phyloP scores from a whole-genome alignment of 1,284 basidiomycete species.

The Ceratobasidium sp. region DNA sequence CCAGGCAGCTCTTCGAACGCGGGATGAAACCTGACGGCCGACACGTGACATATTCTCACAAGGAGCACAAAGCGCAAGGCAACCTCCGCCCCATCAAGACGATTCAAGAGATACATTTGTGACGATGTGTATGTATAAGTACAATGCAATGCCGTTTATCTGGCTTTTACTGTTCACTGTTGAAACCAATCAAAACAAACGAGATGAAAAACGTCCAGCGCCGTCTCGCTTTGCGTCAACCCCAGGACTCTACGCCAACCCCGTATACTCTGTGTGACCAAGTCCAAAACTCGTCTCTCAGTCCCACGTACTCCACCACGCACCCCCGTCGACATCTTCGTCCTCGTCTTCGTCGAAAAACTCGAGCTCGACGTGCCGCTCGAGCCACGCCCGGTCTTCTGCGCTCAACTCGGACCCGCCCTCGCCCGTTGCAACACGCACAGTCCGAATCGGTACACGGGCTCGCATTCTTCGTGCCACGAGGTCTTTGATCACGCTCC shows the following conservation, averaged over 20 bases:
- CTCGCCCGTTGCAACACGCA: neutral
- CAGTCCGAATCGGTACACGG: slow-evolving; percentile 11
- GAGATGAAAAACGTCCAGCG: neutral
- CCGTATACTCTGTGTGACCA: neutral
- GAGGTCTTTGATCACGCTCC: slow-evolving; percentile 8
- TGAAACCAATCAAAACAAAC: neutral
- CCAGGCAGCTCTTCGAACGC: too few relatives aligned
- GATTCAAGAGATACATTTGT: neutral
- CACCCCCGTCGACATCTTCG: slow-evolving; percentile 33
- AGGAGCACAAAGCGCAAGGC: too few relatives aligned
- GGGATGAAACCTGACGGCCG: too few relatives aligned
- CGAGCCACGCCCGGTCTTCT: slow-evolving; percentile 25
- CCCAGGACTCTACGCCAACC: too few relatives aligned
- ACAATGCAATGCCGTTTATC: neutral
- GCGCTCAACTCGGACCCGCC: slow-evolving; percentile 16
- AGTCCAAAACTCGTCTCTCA: neutral
- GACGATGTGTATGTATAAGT: neutral
- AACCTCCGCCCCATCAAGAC: too few relatives aligned
- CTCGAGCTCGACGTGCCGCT: slow-evolving; percentile 29
- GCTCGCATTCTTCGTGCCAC: slow-evolving; percentile 12
- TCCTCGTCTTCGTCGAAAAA: slow-evolving; percentile 36
- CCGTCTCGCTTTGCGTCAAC: neutral
- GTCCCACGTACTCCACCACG: slow-evolving; percentile 36
- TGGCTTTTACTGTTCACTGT: neutral
- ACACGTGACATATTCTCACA: too few relatives aligned